These are phyloP conservation scores for Marasmius oreades DNA, from an alignment of 1,284 basidiomycete genomes.

Conservation along the genomic window DNA sequence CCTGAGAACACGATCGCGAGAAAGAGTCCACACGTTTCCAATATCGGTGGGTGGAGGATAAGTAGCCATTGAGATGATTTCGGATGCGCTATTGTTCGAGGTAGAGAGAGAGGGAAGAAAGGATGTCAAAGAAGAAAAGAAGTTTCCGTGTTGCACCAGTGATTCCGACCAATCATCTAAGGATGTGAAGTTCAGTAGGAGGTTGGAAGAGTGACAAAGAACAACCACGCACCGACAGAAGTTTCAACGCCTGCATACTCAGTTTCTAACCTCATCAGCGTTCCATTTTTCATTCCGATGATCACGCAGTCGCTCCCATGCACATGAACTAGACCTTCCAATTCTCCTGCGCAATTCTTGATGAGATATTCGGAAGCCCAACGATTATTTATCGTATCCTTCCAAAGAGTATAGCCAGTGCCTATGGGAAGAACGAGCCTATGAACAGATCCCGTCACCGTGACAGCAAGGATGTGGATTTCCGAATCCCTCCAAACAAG, in stretches of 20 bases:
- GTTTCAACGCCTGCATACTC: conserved; percentile 49
- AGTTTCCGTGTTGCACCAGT: conserved; percentile 55
- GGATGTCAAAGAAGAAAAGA: conserved; percentile 62
- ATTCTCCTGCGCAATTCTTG: conserved; percentile 42
- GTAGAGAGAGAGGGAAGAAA: conserved; percentile 54
- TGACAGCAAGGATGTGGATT: conserved; percentile 71
- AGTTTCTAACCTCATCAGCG: conserved; percentile 68
- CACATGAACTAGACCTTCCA: conserved; percentile 57
- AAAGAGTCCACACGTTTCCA: conserved; percentile 77
- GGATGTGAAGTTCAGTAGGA: conserved; percentile 6
- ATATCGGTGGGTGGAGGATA: conserved; percentile 71
- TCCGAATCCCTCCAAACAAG: conserved; percentile 57
- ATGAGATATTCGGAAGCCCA: conserved; percentile 72
- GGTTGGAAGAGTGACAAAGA: conserved; percentile 8
- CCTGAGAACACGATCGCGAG: conserved; percentile 82
- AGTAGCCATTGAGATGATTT: conserved; percentile 65
- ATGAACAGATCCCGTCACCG: conserved; percentile 71
- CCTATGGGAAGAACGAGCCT: conserved; percentile 68
- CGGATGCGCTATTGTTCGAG: conserved; percentile 41
- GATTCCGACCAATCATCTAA: conserved; percentile 69
- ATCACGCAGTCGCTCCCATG: conserved; percentile 69
- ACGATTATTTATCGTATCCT: conserved; percentile 45
- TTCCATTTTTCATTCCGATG: conserved; percentile 65
- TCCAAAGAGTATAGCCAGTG: conserved; percentile 53
- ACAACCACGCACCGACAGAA: conserved; percentile 46